Conservation (phyloP, 441 rosid genomes). For the Aleurites moluccanus region DNA sequence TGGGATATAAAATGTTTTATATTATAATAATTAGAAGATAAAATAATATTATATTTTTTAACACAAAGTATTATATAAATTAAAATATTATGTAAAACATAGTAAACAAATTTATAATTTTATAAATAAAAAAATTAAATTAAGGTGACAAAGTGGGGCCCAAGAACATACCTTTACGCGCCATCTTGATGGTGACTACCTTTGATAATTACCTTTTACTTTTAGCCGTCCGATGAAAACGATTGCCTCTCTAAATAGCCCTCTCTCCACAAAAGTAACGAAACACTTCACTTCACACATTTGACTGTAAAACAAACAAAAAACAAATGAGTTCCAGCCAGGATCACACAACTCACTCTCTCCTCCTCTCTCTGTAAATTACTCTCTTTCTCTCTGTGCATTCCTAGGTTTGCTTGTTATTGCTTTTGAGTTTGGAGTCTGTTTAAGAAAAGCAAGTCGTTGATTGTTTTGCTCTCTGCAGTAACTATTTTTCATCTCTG, state of each 20-base stretch:
- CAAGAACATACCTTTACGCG: constrained; percentile 22
- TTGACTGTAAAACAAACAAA: constrained; percentile 10
- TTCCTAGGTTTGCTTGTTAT: not conserved
- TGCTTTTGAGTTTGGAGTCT: constrained; percentile 18
- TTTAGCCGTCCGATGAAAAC: constrained; percentile 42
- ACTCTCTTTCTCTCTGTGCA: not conserved
- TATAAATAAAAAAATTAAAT: not conserved
- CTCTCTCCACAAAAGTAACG: not conserved
- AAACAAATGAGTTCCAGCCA: constrained; percentile 22
- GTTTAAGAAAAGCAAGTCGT: constrained; percentile 14
- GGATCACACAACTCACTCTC: not conserved
- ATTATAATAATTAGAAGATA: too few species aligned
- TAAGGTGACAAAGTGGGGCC: constrained; percentile 23
- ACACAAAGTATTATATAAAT: too few species aligned
- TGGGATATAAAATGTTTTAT: too few species aligned
- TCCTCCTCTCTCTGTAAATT: not conserved
- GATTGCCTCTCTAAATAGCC: constrained; percentile 6
- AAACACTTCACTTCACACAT: not conserved
- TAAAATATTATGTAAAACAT: too few species aligned
- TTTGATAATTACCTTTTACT: constrained; percentile 10
- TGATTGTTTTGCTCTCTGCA: not conserved
- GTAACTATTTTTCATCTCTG: not conserved
- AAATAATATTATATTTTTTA: too few species aligned
- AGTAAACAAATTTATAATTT: too few species aligned
- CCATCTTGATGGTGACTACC: constrained; percentile 34